phyloP scores from a whole-genome alignment of 345 rosid genomes.

The Gossypium stocksii region DNA sequence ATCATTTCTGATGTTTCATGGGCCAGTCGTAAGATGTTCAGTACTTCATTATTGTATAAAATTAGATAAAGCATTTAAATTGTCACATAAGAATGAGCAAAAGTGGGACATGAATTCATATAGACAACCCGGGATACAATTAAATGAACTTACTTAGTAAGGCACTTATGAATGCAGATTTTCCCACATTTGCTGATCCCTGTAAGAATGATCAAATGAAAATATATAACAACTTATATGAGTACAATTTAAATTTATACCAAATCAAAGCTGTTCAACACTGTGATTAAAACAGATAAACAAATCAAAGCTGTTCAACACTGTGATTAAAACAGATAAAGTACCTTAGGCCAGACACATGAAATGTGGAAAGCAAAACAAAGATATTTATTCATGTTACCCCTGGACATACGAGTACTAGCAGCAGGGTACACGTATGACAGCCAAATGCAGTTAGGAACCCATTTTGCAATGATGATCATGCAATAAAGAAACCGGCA shows the following conservation, averaged over 20 bases:
- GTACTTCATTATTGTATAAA: not conserved
- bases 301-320: no score
- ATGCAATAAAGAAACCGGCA: not conserved
- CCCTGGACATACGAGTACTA: not conserved
- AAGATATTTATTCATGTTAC: not conserved
- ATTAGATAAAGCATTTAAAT: not conserved
- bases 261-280: not conserved
- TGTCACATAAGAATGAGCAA: not conserved
- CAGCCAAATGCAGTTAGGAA: not conserved
- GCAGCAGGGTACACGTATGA: not conserved
- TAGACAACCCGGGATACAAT: not conserved
- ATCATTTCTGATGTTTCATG: constrained; percentile 47
- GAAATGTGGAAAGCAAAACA: not conserved
- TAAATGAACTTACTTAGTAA: constrained; percentile 62
- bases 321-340: not conserved
- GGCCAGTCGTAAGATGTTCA: not conserved
- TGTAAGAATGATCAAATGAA: constrained; percentile 27
- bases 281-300: not conserved
- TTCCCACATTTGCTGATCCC: constrained; percentile 99
- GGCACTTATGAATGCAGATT: constrained; percentile 94
- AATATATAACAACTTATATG: not conserved
- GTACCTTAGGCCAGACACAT: not conserved
- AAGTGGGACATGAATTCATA: not conserved
- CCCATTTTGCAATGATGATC: not conserved
- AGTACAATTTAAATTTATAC: not conserved